Percentiles rank a stretch among this genome's conserved stretches.
Conservation (phyloP, 176 grass and related monocot species). For the Tillandsia fasciculata region DNA sequence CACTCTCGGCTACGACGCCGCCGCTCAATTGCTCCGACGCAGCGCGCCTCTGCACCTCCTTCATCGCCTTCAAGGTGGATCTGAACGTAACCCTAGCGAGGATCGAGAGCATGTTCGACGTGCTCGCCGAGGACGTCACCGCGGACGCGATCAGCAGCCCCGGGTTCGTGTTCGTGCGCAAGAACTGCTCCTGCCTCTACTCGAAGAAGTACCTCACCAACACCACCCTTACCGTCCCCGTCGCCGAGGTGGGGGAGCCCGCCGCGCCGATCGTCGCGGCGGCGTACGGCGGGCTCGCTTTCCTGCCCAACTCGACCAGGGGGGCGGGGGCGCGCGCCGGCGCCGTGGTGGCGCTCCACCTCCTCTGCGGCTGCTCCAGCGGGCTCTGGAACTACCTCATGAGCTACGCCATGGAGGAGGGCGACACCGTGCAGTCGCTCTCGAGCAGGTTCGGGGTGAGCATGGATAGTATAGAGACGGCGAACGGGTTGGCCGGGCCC, state of each 20-base stretch:
- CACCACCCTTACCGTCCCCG: conserved; percentile 70
- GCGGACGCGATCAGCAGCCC: conserved; percentile 68
- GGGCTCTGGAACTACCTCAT: conserved; percentile 94
- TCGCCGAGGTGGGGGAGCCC: conserved; percentile 2
- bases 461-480: conserved; percentile 96
- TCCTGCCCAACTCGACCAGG: conserved; percentile 43
- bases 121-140: conserved; percentile 57
- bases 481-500: conserved; percentile 70
- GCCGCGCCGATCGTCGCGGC: conserved; percentile 29
- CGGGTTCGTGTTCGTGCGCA: conserved; percentile 77
- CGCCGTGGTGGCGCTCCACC: conserved; percentile 71
- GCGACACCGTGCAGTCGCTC: conserved; percentile 67
- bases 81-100: conserved; percentile 21
- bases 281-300: conserved; percentile 49
- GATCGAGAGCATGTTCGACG: conserved; percentile 88
- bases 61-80: conserved; percentile 55
- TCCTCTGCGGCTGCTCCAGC: conserved; percentile 83
- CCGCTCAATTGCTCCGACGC: conserved; percentile 80
- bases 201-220: conserved; percentile 72
- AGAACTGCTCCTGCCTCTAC: conserved; percentile 95
- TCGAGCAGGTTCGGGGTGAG: conserved; percentile 90
- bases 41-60: conserved; percentile 83
- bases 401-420: conserved; percentile 70
- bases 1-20: conserved; percentile 2
- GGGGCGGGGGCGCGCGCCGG: conserved; percentile 40